phyloP scores from a whole-genome alignment of 2,329 filamentous ascomycete genomes.

The Fusarium gaditjirri region DNA sequence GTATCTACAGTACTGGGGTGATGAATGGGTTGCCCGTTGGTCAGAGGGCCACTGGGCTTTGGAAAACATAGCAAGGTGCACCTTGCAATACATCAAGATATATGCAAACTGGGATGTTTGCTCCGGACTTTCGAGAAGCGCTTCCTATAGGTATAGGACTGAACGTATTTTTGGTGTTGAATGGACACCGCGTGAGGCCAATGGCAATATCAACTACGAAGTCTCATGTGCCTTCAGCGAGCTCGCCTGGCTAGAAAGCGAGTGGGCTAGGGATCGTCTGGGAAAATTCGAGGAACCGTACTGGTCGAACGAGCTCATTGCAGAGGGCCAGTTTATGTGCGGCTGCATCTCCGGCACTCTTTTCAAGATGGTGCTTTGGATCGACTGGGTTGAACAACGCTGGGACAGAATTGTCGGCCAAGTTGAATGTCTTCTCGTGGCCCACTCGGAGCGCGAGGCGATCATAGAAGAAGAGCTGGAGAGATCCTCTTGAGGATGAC shows the following conservation, averaged over 20 bases:
- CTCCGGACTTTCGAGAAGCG: background rate
- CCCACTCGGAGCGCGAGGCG: background rate
- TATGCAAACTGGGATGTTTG: background rate
- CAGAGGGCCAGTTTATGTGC: background rate
- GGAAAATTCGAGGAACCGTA: background rate
- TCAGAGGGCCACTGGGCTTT: background rate
- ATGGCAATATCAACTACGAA: background rate
- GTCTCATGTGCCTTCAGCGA: background rate
- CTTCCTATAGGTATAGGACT: background rate
- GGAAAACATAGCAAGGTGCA: background rate
- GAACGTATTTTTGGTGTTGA: background rate
- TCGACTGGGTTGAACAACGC: background rate
- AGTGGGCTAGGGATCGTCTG: background rate
- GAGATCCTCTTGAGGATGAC: background rate
- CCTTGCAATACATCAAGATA: background rate
- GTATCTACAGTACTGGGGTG: background rate
- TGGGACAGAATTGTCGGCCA: background rate
- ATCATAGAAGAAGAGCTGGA: background rate
- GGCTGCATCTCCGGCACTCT: background rate
- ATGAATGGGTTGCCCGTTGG: background rate
- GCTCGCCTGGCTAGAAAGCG: background rate
- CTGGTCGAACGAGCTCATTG: background rate
- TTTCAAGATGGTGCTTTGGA: background rate
- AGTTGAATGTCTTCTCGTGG: background rate
- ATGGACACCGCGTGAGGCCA: background rate